Conservation (phyloP, 73 alveolate genomes). For the Stentor roeselii region DNA sequence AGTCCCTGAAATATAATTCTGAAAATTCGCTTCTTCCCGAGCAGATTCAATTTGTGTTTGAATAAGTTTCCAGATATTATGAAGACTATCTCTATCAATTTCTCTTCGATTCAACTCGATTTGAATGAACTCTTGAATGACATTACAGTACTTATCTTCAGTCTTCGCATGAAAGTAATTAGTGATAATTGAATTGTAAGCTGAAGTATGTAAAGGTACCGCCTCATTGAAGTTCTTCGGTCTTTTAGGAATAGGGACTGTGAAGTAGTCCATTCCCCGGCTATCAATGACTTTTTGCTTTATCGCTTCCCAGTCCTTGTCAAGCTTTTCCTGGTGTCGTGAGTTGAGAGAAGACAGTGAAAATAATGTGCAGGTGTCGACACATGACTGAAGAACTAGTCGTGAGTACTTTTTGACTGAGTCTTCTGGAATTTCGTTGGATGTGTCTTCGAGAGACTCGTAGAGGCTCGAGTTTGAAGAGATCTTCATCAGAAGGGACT, state of each 20-base stretch:
- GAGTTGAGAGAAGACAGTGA: neutral
- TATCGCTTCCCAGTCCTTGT: neutral
- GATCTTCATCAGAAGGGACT: neutral
- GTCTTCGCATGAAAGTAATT: slow-evolving; percentile 1
- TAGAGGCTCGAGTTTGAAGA: neutral
- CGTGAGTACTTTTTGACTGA: neutral
- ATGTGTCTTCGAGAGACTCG: neutral
- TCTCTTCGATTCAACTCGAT: slow-evolving; percentile 2
- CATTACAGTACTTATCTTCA: neutral
- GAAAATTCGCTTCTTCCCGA: neutral
- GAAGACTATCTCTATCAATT: slow-evolving; percentile 10
- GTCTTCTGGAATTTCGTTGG: neutral
- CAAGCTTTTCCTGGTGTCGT: neutral
- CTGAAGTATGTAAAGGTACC: neutral
- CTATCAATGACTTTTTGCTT: neutral
- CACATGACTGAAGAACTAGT: neutral
- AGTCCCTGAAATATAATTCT: neutral
- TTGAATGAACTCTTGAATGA: neutral
- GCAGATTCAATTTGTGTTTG: neutral
- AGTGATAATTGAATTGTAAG: neutral
- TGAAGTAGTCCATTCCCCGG: slow-evolving; percentile 14
- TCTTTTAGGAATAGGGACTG: slow-evolving; percentile 7
- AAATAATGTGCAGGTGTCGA: neutral
- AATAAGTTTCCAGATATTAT: neutral
- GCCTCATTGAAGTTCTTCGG: neutral